A percentile compares a stretch with the other conserved stretches of the same genome.
Evolutionary conservation across 495 filamentous ascomycete genomes (phyloP).

Genomic region (Lophiotrema nucula): DNA sequence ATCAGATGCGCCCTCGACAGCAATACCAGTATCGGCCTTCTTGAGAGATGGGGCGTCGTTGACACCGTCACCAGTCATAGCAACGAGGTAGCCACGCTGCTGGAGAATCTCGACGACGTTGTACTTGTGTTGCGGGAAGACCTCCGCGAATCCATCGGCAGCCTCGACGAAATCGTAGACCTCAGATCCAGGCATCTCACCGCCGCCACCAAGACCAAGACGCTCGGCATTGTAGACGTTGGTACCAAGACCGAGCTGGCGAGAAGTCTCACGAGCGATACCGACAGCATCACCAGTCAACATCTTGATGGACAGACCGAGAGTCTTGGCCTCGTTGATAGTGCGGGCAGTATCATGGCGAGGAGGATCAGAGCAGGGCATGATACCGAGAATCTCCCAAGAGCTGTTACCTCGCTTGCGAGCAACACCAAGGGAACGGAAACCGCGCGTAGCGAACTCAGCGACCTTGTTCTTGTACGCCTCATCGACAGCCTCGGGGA

Average conservation of each 20-base stretch:
- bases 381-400: conserved; percentile 92
- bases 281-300: conserved; percentile 93
- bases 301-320: conserved; percentile 93
- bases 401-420: conserved; percentile 72
- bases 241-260: conserved; percentile 84
- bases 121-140: conserved; percentile 98
- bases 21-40: conserved; percentile 93
- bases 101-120: conserved; percentile 96
- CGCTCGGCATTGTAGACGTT: conserved; percentile 93
- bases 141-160: conserved; percentile 93
- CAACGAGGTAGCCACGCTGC: conserved; percentile 92
- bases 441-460: conserved; percentile 87
- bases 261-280: conserved; percentile 87
- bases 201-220: conserved; percentile 78
- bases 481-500: conserved; percentile 69
- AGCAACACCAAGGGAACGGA: conserved; percentile 88
- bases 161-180: conserved; percentile 93
- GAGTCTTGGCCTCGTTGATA: conserved; percentile 80
- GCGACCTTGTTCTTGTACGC: conserved; percentile 87
- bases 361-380: conserved; percentile 90
- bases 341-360: conserved; percentile 88
- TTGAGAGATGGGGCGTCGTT: conserved; percentile 96
- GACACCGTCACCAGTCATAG: conserved; percentile 98
- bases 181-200: conserved; percentile 88
- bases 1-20: conserved; percentile 89